Evolutionary conservation across 257 asterid species (phyloP).

Genomic region (Plectranthus barbatus): DNA sequence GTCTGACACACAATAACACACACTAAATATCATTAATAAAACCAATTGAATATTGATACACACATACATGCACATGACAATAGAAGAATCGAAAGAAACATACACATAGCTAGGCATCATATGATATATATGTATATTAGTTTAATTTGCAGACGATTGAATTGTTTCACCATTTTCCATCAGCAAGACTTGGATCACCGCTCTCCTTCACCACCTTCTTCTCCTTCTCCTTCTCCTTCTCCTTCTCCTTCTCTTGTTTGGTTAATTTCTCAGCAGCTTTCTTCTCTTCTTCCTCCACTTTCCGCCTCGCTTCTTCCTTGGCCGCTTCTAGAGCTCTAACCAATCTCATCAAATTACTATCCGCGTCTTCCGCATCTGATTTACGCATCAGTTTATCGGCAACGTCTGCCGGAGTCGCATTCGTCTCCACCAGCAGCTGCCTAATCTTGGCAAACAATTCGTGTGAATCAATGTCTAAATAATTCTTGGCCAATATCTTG

Average conservation of each 20-base stretch:
- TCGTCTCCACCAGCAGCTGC: conserved; percentile 25
- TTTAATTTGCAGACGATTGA: no score
- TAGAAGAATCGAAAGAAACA: no score
- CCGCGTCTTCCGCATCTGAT: conserved; percentile 22
- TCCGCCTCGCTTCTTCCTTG: conserved; percentile 13
- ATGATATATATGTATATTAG: no score
- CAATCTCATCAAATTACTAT: conserved; percentile 27
- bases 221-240: background rate
- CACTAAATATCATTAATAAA: no score
- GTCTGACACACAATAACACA: no score
- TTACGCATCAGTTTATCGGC: conserved; percentile 55
- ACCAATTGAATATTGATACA: no score
- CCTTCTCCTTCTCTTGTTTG: conserved; percentile 7
- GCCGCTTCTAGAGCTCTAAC: conserved; percentile 33
- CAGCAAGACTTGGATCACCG: no score
- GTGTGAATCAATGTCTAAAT: conserved; percentile 15
- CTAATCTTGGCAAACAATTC: conserved; percentile 25
- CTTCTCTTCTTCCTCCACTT: conserved; percentile 27
- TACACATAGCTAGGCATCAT: no score
- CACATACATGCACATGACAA: no score
- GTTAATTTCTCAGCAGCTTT: conserved; percentile 15
- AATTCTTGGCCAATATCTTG: conserved; percentile 27
- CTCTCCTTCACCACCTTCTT: background rate
- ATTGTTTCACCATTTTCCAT: background rate
- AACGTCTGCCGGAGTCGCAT: conserved; percentile 34